These are phyloP conservation scores for Triticum timopheevii DNA, from an alignment of 176 grass and related monocot species.

Conservation along the genomic window DNA sequence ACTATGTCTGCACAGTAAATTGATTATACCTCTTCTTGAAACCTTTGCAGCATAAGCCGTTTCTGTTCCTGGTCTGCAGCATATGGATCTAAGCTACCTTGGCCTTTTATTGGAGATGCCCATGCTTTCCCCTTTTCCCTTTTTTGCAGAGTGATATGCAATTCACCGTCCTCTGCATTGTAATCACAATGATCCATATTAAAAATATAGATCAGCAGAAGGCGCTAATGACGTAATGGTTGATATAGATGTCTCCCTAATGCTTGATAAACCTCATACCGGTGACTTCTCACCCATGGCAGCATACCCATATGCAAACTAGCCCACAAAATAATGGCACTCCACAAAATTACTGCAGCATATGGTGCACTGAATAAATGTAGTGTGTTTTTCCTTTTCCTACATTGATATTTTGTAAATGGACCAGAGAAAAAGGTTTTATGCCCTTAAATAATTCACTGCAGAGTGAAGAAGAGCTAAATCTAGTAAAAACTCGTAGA, in stretches of 20 bases:
- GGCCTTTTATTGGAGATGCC: conserved; percentile 92
- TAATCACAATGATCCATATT: conserved; percentile 4
- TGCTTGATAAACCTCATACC: neutral
- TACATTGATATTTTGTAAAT: neutral
- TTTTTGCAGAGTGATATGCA: conserved; percentile 98
- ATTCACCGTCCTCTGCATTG: conserved; percentile 71
- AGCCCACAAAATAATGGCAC: neutral
- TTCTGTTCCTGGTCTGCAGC: conserved; percentile 88
- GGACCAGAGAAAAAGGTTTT: neutral
- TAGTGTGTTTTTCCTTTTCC: neutral
- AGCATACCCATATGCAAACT: neutral
- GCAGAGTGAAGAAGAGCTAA: neutral
- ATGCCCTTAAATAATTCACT: neutral
- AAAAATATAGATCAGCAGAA: neutral
- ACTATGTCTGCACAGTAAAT: neutral
- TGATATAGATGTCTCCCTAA: neutral
- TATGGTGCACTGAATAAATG: neutral
- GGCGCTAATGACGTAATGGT: neutral
- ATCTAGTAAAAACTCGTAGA: neutral
- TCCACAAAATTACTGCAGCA: neutral
- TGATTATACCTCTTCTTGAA: conserved; percentile 93
- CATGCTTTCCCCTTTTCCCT: conserved; percentile 87
- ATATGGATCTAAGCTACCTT: conserved; percentile 81
- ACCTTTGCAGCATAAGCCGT: conserved; percentile 97
- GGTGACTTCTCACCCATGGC: neutral